These are phyloP conservation scores for Moricandia arvensis DNA, from an alignment of 345 rosid species.

Conservation along the genomic window DNA sequence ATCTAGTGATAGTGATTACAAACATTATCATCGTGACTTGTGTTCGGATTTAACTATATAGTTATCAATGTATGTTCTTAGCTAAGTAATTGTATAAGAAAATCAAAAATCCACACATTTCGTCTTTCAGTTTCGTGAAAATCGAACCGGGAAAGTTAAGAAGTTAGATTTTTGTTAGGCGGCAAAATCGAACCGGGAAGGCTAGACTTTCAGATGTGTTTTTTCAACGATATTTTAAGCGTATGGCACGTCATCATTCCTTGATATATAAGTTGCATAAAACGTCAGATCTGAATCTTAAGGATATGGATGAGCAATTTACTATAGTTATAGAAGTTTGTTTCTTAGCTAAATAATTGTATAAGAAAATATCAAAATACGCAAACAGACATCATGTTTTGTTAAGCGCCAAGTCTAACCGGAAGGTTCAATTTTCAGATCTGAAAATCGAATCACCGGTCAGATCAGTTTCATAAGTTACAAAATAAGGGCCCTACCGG, in stretches of 20 bases:
- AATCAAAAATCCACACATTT: background rate
- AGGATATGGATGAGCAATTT: too few relatives aligned
- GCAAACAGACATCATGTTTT: too few relatives aligned
- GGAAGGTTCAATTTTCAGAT: too few relatives aligned
- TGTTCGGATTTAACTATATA: background rate
- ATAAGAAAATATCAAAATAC: too few relatives aligned
- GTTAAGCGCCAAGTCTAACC: background rate
- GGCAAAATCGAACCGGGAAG: background rate
- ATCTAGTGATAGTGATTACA: background rate
- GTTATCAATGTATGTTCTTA: background rate
- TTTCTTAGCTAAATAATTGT: too few relatives aligned
- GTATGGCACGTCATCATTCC: background rate
- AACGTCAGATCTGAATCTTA: background rate
- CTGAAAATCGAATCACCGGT: background rate
- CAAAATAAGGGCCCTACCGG: constrained; percentile 42
- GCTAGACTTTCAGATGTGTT: background rate
- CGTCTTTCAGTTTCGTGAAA: background rate
- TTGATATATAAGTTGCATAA: background rate
- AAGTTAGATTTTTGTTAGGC: background rate
- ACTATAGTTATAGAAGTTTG: too few relatives aligned
- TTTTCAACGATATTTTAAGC: background rate
- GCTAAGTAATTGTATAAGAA: background rate
- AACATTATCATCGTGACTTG: background rate
- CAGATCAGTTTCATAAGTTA: too few relatives aligned
- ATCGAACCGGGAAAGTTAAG: background rate